Percentiles rank a stretch among this genome's conserved stretches.
These are phyloP conservation scores for Solanum virginianum DNA, from an alignment of 257 asterid genomes.

Conservation along the genomic window DNA sequence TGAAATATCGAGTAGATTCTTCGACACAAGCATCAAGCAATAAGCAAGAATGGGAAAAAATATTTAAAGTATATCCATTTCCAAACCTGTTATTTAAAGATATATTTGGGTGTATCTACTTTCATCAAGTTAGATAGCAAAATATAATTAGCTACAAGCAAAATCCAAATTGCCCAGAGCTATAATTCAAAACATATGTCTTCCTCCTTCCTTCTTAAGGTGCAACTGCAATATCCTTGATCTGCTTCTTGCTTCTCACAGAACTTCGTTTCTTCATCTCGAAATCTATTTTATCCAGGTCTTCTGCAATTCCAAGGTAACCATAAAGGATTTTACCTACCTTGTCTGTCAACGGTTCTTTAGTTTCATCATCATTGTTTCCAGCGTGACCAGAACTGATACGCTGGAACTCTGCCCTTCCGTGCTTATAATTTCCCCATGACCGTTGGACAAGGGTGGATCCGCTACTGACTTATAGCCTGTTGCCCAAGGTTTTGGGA, in stretches of 20 bases:
- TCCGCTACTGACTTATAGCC: neutral
- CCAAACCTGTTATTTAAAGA: neutral
- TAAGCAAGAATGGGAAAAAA: neutral
- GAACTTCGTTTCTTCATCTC: constrained; percentile 43
- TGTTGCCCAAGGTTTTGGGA: neutral
- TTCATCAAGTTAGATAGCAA: neutral
- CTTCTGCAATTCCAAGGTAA: constrained; percentile 52
- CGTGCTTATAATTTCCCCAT: constrained; percentile 10
- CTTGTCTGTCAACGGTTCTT: neutral
- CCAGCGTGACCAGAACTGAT: constrained; percentile 3
- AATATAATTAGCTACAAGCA: neutral
- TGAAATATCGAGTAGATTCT: neutral
- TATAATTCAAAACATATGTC: neutral
- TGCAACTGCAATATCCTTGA: constrained; percentile 32
- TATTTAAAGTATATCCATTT: neutral
- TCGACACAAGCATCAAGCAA: neutral
- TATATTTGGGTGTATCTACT: neutral
- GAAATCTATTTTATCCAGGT: constrained; percentile 57
- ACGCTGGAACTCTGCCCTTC: constrained; percentile 28
- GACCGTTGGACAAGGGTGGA: neutral
- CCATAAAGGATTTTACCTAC: constrained; percentile 36
- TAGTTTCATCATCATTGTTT: constrained; percentile 4
- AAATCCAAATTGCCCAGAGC: neutral
- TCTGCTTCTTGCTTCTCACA: constrained; percentile 52
- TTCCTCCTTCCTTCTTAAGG: neutral